Conservation (phyloP, 2,329 filamentous ascomycete species). For the Didymella pinodella region DNA sequence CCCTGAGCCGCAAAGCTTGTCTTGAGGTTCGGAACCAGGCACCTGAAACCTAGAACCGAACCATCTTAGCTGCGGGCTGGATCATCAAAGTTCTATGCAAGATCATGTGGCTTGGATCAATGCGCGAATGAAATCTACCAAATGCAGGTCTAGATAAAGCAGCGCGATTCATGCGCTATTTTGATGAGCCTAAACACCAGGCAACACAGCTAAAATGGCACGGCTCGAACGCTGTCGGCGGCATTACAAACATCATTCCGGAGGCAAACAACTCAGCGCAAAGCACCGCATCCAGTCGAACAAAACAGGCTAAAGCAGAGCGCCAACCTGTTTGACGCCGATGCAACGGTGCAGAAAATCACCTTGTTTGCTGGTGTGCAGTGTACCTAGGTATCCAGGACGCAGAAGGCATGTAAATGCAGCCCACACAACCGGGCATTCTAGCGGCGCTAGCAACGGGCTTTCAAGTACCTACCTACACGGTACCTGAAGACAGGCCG, state of each 20-base stretch:
- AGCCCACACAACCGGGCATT: not conserved
- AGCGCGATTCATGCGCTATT: slow-evolving; percentile 11
- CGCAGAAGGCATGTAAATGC: not conserved
- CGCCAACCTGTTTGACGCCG: not conserved
- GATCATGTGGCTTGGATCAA: slow-evolving; percentile 3
- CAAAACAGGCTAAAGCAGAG: not conserved
- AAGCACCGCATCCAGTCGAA: not conserved
- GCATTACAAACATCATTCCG: slow-evolving; percentile 1
- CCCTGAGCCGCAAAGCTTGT: slow-evolving; percentile 24
- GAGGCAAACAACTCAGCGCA: not conserved
- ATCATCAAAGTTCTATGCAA: not conserved
- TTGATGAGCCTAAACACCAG: slow-evolving; percentile 3
- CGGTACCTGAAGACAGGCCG: not conserved
- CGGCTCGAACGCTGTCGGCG: not conserved
- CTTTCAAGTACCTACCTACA: not conserved
- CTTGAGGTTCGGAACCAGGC: slow-evolving; percentile 3
- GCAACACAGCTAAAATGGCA: slow-evolving; percentile 8
- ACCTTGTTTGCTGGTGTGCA: not conserved
- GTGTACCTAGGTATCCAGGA: not conserved
- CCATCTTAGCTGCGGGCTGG: slow-evolving; percentile 6
- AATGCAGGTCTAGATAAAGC: slow-evolving; percentile 2
- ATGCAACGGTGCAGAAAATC: not conserved
- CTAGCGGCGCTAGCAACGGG: not conserved
- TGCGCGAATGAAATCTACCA: slow-evolving; percentile 11
- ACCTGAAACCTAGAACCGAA: slow-evolving; percentile 21